phyloP scores from a whole-genome alignment of 495 filamentous ascomycete genomes.

The Staphylotrichum tortipilum region DNA sequence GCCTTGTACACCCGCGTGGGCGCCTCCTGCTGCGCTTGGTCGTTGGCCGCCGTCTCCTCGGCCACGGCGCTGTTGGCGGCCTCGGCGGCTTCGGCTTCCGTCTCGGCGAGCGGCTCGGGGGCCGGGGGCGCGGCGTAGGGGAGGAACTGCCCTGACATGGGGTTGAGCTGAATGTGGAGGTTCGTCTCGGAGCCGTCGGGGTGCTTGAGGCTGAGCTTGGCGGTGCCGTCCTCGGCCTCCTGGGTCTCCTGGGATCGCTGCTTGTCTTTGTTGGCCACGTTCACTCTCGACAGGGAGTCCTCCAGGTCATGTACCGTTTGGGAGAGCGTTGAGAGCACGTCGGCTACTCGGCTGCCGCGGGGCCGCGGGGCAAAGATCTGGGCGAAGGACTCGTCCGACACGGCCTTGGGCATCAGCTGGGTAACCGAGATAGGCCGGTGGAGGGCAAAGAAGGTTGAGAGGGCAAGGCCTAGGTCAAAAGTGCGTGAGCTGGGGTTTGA shows the following conservation, averaged over 20 bases:
- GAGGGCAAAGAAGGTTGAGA: constrained; percentile 91
- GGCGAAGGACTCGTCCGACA: constrained; percentile 66
- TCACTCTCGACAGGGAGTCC: constrained; percentile 38
- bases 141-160: constrained; percentile 50
- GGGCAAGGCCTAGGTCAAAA: constrained; percentile 56
- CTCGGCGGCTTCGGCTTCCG: constrained; percentile 26
- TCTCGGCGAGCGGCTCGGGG: constrained; percentile 50
- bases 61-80: constrained; percentile 19
- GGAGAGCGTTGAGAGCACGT: constrained; percentile 73
- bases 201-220: constrained; percentile 38
- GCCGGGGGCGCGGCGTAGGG: constrained; percentile 74
- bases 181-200: constrained; percentile 42
- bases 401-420: constrained; percentile 61
- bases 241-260: constrained; percentile 17
- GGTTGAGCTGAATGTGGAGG: constrained; percentile 36
- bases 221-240: constrained; percentile 23
- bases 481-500: background rate
- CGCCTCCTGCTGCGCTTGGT: constrained; percentile 23
- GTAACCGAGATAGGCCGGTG: constrained; percentile 90
- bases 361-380: constrained; percentile 63
- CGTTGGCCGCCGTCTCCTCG: constrained; percentile 29
- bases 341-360: constrained; percentile 41
- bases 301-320: constrained; percentile 66
- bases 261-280: constrained; percentile 10
- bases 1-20: constrained; percentile 64